Evolutionary conservation across 306 rosid species (phyloP), one percentile per base, ranked within the genome.

Genomic region (Ochetophila trinervis): DNA sequence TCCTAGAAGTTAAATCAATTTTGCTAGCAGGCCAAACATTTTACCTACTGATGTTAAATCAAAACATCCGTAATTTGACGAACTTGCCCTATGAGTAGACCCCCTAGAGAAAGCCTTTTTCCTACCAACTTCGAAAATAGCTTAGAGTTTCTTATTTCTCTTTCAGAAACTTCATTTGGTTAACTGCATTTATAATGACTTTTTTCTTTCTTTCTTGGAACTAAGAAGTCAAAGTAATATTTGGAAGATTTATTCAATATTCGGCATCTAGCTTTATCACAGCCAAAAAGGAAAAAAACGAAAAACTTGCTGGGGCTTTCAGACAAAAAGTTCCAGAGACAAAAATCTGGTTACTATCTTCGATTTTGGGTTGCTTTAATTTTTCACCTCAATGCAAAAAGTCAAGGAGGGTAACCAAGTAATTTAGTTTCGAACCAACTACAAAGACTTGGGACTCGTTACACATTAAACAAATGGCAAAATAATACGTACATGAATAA

Each of bases 341-440:
- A 55, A 61, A 72, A 55, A 2, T 9, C 15, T 10, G 45, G 12
- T 8, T 40, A 34, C 4, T 22, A 65, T 16, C 59, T 62, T n/a
- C 45, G 8, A 3, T 24, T 8, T 27, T 40, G 8, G 48, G 40
- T 48, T 44, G 1, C 11, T 5, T 2, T 60, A 59, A 37, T 27
- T 61, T 52, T 13, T 60, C 34, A 67, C 63, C 68, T 32, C 2
- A 37, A 17, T 27, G 13, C 32, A 5, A 24, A 70, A 65, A 70
- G 88, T 82, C 88, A 81, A 83, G 75, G 76, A 78, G 96, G 89
- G 74, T 55, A 77, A 36, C 67, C 66, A 2, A 48, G 94, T 82
- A 81, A 70, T 77, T 83, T 75, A 30, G 1, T 54, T 5, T 2
- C 17, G 20, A 68, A 65, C 76, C 77, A 71, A 66, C 76, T 14